phyloP scores from a whole-genome alignment of 169 alveolate genomes.

The Plasmodium sp. region DNA sequence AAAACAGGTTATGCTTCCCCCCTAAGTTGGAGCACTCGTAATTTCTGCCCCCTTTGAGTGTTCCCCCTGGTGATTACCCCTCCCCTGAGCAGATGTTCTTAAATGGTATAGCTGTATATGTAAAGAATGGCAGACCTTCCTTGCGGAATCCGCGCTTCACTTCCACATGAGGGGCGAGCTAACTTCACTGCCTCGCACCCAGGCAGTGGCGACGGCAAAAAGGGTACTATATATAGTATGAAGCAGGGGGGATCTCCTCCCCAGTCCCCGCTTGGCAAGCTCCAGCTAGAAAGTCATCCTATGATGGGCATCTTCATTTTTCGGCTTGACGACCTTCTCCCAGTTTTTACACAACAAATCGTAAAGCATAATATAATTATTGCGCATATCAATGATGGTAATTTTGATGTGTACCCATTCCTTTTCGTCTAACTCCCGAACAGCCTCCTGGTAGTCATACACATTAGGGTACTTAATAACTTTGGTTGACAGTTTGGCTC shows the following conservation, averaged over 20 bases:
- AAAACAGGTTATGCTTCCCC: not conserved
- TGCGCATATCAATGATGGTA: conserved; percentile 91
- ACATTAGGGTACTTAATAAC: conserved; percentile 90
- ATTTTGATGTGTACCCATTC: conserved; percentile 91
- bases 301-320: conserved; percentile 86
- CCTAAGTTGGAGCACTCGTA: not conserved
- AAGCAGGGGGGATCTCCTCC: not conserved
- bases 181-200: not conserved
- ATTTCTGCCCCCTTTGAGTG: not conserved
- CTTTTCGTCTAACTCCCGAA: conserved; percentile 90
- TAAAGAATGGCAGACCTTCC: no score
- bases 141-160: not conserved
- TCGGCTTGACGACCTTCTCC: conserved; percentile 90
- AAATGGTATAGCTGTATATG: no score
- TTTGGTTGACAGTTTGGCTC: conserved; percentile 91
- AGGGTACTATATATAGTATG: not conserved
- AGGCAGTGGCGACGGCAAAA: not conserved
- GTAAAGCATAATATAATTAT: conserved; percentile 91
- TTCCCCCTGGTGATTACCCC: not conserved
- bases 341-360: conserved; percentile 91
- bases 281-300: conserved; percentile 83
- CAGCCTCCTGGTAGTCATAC: conserved; percentile 89
- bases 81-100: not conserved
- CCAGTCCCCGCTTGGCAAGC: not conserved
- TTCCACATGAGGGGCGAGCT: not conserved